These are phyloP conservation scores for Fomitopsis palustris DNA, from an alignment of 1,284 basidiomycete genomes.

Conservation along the genomic window DNA sequence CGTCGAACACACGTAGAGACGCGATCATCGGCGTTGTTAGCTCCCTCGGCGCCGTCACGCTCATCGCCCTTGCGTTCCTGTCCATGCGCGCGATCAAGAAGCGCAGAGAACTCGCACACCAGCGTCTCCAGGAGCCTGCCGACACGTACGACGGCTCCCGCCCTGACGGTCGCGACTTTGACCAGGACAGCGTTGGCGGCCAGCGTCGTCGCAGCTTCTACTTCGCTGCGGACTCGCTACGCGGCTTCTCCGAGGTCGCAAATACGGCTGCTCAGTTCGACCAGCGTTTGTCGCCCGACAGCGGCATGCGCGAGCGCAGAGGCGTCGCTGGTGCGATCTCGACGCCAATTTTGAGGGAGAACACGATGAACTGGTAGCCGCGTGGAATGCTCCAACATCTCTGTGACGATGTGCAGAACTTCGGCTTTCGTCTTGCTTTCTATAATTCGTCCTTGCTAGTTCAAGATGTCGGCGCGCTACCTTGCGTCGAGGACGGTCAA, in stretches of 20 bases:
- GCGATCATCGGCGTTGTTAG: slow-evolving; percentile 80
- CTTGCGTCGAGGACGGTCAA: slow-evolving; percentile 1
- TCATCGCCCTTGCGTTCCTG: slow-evolving; percentile 64
- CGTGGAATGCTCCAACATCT: neutral
- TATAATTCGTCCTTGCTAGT: neutral
- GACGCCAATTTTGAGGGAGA: slow-evolving; percentile 29
- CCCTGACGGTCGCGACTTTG: slow-evolving; percentile 65
- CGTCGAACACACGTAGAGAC: slow-evolving; percentile 51
- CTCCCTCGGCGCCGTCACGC: slow-evolving; percentile 67
- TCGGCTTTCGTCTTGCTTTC: neutral
- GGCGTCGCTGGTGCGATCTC: slow-evolving; percentile 25
- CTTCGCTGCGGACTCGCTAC: slow-evolving; percentile 76
- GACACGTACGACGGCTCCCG: slow-evolving; percentile 35
- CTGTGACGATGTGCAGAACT: neutral
- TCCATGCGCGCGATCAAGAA: slow-evolving; percentile 57
- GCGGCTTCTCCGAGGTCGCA: slow-evolving; percentile 41
- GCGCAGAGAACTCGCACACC: slow-evolving; percentile 57
- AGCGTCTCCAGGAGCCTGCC: slow-evolving; percentile 52
- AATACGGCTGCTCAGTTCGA: slow-evolving; percentile 16
- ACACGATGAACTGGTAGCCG: slow-evolving; percentile 29
- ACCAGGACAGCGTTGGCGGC: slow-evolving; percentile 69
- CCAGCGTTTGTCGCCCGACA: slow-evolving; percentile 6
- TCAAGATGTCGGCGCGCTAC: neutral
- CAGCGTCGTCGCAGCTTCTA: slow-evolving; percentile 75
- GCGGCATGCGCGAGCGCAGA: slow-evolving; percentile 28